A percentile compares a stretch with the other conserved stretches of the same genome.
Conservation (phyloP, 1,284 basidiomycete genomes). For the Trichosporon faecale region DNA sequence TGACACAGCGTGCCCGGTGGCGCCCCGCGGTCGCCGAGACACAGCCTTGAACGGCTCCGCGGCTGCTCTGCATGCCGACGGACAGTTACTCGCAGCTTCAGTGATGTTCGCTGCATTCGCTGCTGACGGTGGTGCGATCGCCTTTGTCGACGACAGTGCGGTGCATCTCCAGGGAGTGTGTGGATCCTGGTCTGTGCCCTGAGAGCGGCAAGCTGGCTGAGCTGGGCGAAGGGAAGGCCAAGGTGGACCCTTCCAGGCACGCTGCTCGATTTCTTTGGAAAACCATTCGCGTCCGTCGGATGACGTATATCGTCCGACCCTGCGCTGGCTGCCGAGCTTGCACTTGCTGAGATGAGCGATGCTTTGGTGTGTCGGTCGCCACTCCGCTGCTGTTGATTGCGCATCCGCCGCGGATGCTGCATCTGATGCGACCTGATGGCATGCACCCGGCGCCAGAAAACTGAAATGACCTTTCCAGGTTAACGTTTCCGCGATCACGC, state of each 20-base stretch:
- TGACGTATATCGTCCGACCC: neutral
- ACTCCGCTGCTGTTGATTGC: neutral
- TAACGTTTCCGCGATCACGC: neutral
- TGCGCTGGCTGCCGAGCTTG: neutral
- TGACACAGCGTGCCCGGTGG: neutral
- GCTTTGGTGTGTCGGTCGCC: neutral
- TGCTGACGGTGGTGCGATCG: neutral
- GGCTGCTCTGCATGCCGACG: neutral
- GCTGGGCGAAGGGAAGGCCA: no score
- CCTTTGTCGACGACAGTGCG: neutral
- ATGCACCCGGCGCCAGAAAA: neutral
- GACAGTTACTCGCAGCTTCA: no score
- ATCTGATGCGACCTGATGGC: no score
- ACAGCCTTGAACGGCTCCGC: neutral
- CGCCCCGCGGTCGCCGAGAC: neutral
- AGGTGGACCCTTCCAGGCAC: slow-evolving; percentile 5
- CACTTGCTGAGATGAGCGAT: no score
- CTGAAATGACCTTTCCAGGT: neutral
- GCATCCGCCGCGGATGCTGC: neutral
- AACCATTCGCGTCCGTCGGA: slow-evolving; percentile 1
- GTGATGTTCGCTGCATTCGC: neutral
- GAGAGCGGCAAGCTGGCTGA: neutral
- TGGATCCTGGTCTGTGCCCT: neutral
- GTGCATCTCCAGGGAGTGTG: neutral
- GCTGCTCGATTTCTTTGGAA: neutral